Percentiles rank a stretch among this genome's conserved stretches.
These are phyloP conservation scores for Flaveria floridana DNA, from an alignment of 140 eudicot species.

Conservation along the genomic window DNA sequence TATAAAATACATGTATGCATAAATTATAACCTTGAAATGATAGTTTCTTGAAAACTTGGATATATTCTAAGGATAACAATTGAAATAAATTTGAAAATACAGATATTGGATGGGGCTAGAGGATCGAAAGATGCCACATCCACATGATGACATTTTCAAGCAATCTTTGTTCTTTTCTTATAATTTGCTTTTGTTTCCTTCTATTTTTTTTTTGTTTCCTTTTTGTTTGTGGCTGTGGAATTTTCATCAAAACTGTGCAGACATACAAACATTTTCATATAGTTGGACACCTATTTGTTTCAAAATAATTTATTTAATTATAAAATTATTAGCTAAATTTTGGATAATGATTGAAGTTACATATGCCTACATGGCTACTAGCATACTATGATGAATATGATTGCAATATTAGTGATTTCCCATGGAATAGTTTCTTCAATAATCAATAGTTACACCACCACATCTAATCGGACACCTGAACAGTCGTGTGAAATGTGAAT, in stretches of 20 bases:
- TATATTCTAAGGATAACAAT: conserved; percentile 1
- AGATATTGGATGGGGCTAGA: background rate
- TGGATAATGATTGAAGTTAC: conserved; percentile 9
- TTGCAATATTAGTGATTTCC: background rate
- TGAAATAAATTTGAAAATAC: background rate
- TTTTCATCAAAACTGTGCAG: background rate
- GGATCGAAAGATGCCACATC: conserved; percentile 10
- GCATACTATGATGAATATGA: background rate
- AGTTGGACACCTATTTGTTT: conserved; percentile 17
- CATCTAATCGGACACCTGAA: too few species aligned
- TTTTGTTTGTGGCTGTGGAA: conserved; percentile 16
- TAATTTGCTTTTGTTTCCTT: conserved; percentile 22
- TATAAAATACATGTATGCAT: too few species aligned
- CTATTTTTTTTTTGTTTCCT: background rate
- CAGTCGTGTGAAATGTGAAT: too few species aligned
- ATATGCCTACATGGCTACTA: conserved; percentile 1
- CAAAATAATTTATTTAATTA: background rate
- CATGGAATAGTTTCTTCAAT: too few species aligned
- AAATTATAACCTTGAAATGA: too few species aligned
- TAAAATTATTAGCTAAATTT: background rate
- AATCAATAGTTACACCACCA: too few species aligned
- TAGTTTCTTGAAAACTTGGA: too few species aligned
- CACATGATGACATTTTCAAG: conserved; percentile 12
- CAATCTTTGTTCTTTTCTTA: conserved; percentile 21
- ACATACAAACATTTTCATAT: background rate